These are phyloP conservation scores for Galeopsis tetrahit DNA, from an alignment of 257 asterid genomes.

Conservation along the genomic window DNA sequence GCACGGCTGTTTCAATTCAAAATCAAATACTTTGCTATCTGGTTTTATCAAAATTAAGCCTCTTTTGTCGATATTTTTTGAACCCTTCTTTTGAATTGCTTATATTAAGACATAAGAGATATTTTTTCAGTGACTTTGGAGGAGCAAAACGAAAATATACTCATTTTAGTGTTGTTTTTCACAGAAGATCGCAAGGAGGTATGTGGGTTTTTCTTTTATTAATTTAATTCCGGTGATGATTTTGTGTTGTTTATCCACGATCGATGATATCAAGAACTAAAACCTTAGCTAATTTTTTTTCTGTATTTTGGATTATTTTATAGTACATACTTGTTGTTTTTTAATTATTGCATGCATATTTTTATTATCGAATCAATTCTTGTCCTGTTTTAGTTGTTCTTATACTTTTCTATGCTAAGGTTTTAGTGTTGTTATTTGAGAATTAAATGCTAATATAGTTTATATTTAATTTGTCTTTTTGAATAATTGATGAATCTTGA, in stretches of 20 bases:
- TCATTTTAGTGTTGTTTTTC: constrained; percentile 28
- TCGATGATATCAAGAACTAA: constrained; percentile 20
- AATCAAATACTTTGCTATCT: no score
- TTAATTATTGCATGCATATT: constrained; percentile 34
- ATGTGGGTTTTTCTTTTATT: constrained; percentile 15
- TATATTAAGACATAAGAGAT: not conserved
- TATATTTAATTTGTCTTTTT: not conserved
- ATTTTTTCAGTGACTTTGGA: constrained; percentile 9
- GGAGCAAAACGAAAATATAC: constrained; percentile 3
- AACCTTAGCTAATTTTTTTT: not conserved
- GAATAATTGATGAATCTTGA: not conserved
- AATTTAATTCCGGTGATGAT: not conserved
- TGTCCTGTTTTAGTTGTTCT: constrained; percentile 15
- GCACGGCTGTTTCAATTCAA: no score
- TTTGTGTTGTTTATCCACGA: constrained; percentile 8
- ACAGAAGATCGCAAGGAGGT: constrained; percentile 70
- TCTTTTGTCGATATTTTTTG: constrained; percentile 22
- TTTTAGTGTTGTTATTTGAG: not conserved
- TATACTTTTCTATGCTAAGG: not conserved
- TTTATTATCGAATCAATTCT: not conserved
- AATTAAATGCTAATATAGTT: constrained; percentile 4
- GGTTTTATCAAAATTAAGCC: not conserved
- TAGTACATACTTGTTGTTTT: constrained; percentile 14
- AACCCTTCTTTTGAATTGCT: not conserved
- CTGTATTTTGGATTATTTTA: not conserved